Evolutionary conservation across 2,329 filamentous ascomycete genomes (phyloP), one percentile per base, ranked within the genome.

Genomic region (Canariomyces notabilis): DNA sequence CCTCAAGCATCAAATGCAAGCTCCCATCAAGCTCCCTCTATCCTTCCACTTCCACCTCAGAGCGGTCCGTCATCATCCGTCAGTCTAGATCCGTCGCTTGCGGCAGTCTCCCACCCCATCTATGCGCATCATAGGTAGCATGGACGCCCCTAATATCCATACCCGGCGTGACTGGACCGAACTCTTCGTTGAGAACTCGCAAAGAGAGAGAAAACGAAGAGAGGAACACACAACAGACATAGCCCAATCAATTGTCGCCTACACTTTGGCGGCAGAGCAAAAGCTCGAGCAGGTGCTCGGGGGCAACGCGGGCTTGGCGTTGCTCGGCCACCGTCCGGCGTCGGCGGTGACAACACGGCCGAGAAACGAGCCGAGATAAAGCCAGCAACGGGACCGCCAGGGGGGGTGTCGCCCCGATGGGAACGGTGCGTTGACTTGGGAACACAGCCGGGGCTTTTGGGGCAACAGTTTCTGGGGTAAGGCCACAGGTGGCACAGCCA

Each of bases 221-320:
- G 44, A 53, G 18, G 19, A 44, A 12, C 48, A 50, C 37, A 53
- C 48, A 11, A 29, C 42, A 5, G 48, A 53, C 37, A 26, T n/a
- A n/a, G n/a, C 29, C 15, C n/a, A 14, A 11, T 31, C 51, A 1
- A 37, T 44, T 7, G 26, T 12, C 5, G 12, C 29, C 6, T 46
- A 53, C 16, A 43, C 36, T 2, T 11, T 16, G 9, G 51, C 51
- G 6, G 45, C 51, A 5, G 19, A 44, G 20, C 36, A 19, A 9
- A 53, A 53, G 19, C 49, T 53, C 16, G 9, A 4, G 19, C 34
- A 43, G 5, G 49, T 46, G 2, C 19, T 46, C 7, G 29, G 42
- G 7, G 37, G n/a, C 20, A 29, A 9, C 26, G 20, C 20, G 18
- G 31, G 26, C 26, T 11, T 2, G 16, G 16, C 2, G 6, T 38